Conservation (phyloP, 1,284 basidiomycete species). For the Cutaneotrichosporon sp. region DNA sequence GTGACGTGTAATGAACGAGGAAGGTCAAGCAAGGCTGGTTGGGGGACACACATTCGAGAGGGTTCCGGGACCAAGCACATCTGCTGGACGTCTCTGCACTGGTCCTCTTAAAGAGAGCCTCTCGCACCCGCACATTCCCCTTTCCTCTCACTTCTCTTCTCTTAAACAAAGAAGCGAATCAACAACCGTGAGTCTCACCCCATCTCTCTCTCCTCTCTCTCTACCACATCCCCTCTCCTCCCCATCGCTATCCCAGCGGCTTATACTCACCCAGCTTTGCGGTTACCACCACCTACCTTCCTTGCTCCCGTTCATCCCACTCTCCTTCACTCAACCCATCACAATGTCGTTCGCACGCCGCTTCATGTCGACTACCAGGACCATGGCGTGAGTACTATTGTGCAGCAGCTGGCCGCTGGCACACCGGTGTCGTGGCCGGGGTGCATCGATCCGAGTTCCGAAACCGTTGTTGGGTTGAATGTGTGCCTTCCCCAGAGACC, state of each 20-base stretch:
- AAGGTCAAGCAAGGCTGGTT: neutral
- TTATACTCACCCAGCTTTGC: constrained; percentile 8
- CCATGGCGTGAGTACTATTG: constrained; percentile 45
- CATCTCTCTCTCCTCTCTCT: neutral
- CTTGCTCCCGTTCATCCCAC: neutral
- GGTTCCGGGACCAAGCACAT: neutral
- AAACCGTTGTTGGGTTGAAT: neutral
- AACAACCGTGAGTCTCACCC: neutral
- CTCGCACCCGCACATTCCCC: neutral
- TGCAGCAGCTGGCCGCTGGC: neutral
- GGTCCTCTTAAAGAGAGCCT: neutral
- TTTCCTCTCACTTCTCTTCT: neutral
- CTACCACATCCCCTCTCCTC: neutral
- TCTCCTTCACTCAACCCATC: neutral
- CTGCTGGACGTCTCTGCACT: neutral
- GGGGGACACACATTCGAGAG: neutral
- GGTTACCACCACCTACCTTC: neutral
- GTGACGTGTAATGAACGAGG: neutral
- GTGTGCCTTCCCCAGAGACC: neutral
- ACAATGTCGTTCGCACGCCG: constrained; percentile 49
- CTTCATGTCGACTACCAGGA: constrained; percentile 45
- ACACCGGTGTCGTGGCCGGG: too few species aligned
- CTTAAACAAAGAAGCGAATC: neutral
- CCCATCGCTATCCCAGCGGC: neutral
- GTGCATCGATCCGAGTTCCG: neutral